phyloP scores from a whole-genome alignment of 2,329 filamentous ascomycete genomes.

The Apiospora kogelbergensis region DNA sequence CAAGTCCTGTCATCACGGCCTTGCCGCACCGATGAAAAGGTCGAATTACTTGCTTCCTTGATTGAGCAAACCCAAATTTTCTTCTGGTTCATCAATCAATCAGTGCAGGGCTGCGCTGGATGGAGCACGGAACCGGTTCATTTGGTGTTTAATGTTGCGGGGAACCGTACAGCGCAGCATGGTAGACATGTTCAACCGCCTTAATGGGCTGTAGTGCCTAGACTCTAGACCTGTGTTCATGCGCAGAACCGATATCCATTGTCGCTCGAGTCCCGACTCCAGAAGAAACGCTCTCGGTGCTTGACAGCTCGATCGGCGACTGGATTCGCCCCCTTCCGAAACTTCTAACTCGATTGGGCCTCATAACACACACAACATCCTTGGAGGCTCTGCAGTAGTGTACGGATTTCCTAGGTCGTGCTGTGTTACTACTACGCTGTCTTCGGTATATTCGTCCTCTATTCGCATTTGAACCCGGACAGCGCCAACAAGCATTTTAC shows the following conservation, averaged over 20 bases:
- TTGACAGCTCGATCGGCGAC: not conserved
- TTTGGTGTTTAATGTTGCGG: not conserved
- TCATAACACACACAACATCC: not conserved
- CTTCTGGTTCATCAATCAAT: not conserved
- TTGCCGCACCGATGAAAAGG: not conserved
- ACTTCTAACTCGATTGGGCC: not conserved
- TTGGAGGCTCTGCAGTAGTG: slow-evolving; percentile 1
- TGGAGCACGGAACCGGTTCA: not conserved
- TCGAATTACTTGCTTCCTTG: not conserved
- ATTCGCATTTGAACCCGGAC: not conserved
- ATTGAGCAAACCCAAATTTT: not conserved
- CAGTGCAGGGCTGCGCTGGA: not conserved
- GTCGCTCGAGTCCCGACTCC: not conserved
- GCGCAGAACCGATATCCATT: not conserved
- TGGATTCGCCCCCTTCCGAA: not conserved
- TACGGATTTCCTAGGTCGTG: not conserved
- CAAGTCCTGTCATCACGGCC: slow-evolving; percentile 3
- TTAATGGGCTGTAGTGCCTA: not conserved
- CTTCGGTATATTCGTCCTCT: not conserved
- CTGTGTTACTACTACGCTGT: not conserved
- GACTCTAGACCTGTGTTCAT: not conserved
- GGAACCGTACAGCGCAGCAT: not conserved
- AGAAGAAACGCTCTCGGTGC: not conserved
- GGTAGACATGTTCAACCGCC: not conserved
- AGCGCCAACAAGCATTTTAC: not conserved